phyloP scores from a whole-genome alignment of 1,284 basidiomycete species.

The Cryptococcus amylolentus region DNA sequence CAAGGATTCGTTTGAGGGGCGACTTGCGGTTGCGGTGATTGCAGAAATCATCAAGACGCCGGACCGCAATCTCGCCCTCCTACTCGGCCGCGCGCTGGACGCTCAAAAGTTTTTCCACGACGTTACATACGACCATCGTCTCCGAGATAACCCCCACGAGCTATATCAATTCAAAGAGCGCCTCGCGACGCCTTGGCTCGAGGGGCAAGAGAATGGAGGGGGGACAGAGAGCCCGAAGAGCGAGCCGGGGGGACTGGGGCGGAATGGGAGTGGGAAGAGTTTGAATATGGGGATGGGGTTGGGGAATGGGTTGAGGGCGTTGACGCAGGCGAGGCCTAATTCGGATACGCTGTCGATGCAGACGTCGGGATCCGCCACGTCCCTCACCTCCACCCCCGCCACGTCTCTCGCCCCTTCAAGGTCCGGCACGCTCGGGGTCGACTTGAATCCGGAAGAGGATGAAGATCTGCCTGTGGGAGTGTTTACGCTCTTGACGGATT shows the following conservation, averaged over 20 bases:
- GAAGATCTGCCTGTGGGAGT: conserved; percentile 72
- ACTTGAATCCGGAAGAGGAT: conserved; percentile 17
- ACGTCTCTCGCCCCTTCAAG: conserved; percentile 34
- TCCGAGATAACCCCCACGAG: conserved; percentile 84
- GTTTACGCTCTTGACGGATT: conserved; percentile 94
- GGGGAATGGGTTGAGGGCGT: conserved; percentile 1
- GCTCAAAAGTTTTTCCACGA: conserved; percentile 99
- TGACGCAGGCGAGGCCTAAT: conserved; percentile 11
- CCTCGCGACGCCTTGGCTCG: conserved; percentile 43
- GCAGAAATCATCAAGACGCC: conserved; percentile 97
- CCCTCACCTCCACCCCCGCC: conserved; percentile 3
- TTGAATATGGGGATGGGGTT: conserved; percentile 21
- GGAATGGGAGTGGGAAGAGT: conserved; percentile 24
- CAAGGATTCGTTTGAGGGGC: conserved; percentile 92
- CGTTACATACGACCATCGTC: conserved; percentile 94
- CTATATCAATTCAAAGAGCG: conserved; percentile 79
- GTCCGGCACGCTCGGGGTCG: conserved; percentile 4
- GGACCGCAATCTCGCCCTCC: conserved; percentile 89
- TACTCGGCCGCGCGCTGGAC: conserved; percentile 91
- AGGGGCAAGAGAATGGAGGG: conserved; percentile 19
- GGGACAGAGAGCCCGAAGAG: conserved; percentile 25
- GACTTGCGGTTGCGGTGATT: conserved; percentile 93
- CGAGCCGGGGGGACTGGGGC: not conserved
- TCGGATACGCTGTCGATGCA: conserved; percentile 33
- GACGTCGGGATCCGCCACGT: conserved; percentile 25